These are phyloP conservation scores for Phytophthora syringae DNA, from an alignment of 352 stramenopile genomes.

Conservation along the genomic window DNA sequence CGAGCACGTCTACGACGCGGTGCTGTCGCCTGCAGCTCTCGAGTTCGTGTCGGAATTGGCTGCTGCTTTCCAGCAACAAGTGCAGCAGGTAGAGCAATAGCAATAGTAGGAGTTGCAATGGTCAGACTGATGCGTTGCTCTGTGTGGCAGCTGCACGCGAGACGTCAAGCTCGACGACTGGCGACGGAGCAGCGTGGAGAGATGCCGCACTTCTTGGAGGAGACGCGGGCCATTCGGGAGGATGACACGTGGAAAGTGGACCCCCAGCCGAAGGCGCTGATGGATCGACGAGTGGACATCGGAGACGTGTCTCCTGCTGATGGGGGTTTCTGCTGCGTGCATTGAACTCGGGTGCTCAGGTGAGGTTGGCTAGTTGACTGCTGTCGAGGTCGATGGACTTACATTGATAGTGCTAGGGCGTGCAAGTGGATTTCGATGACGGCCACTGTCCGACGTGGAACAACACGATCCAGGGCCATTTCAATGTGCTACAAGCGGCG, in stretches of 20 bases:
- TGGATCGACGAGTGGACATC: conserved; percentile 95
- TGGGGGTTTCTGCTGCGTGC: conserved; percentile 92
- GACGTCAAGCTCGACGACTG: conserved; percentile 55
- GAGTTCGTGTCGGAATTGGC: conserved; percentile 89
- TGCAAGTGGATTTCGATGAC: conserved; percentile 87
- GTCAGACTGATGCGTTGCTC: no score
- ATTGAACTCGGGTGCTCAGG: conserved; percentile 93
- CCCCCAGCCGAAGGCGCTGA: conserved; percentile 67
- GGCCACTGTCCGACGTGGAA: conserved; percentile 91
- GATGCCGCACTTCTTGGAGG: conserved; percentile 86
- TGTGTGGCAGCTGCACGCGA: conserved; percentile 56
- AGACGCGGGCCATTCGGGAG: conserved; percentile 72
- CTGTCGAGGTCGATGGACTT: background rate
- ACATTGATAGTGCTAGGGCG: conserved; percentile 37
- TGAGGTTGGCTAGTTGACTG: conserved; percentile 5
- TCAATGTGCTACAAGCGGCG: conserved; percentile 93
- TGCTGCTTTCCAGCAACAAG: conserved; percentile 69
- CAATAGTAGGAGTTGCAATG: no score
- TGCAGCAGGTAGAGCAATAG: conserved; percentile 49
- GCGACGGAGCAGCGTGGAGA: conserved; percentile 67
- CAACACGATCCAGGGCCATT: conserved; percentile 91
- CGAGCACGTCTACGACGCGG: conserved; percentile 55
- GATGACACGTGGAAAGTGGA: conserved; percentile 68
- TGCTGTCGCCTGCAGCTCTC: conserved; percentile 87
- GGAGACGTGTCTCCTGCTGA: conserved; percentile 90